A percentile compares a stretch with the other conserved stretches of the same genome.
phyloP scores from a whole-genome alignment of 768 basidiomycete species.

The Tricholoma saponaceum region DNA sequence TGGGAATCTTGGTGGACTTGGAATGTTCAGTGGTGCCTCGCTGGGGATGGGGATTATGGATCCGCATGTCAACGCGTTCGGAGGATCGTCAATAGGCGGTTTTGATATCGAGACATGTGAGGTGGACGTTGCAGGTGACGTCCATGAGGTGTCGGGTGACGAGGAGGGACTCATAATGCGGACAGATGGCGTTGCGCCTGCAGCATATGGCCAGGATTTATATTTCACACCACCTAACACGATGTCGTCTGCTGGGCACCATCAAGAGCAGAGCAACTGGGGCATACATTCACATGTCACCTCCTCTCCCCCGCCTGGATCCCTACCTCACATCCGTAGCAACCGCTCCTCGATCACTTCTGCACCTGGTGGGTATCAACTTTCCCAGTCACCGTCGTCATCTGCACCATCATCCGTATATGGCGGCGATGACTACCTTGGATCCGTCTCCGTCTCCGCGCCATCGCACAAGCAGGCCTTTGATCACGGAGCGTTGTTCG shows the following conservation, averaged over 20 bases:
- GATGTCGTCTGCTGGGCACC: slow-evolving; percentile 4
- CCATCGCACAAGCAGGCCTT: slow-evolving; percentile 68
- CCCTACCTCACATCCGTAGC: slow-evolving; percentile 22
- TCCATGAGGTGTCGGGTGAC: slow-evolving; percentile 49
- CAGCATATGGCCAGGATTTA: slow-evolving; percentile 13
- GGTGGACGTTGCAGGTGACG: slow-evolving; percentile 53
- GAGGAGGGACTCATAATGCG: slow-evolving; percentile 49
- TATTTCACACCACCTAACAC: slow-evolving; percentile 6
- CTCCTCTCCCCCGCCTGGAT: slow-evolving; percentile 33
- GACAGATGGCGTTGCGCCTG: slow-evolving; percentile 22
- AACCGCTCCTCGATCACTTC: slow-evolving; percentile 20
- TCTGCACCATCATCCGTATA: slow-evolving; percentile 27
- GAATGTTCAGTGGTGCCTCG: slow-evolving; percentile 23
- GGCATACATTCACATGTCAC: slow-evolving; percentile 29
- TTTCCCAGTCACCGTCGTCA: slow-evolving; percentile 23
- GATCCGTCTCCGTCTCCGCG: slow-evolving; percentile 51
- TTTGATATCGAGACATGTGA: slow-evolving; percentile 55
- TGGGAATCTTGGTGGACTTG: slow-evolving; percentile 14
- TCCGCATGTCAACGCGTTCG: slow-evolving; percentile 10
- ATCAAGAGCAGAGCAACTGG: slow-evolving; percentile 28
- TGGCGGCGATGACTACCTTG: slow-evolving; percentile 34
- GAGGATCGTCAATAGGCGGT: slow-evolving; percentile 14
- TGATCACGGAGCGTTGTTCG: slow-evolving; percentile 53
- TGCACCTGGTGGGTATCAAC: slow-evolving; percentile 21
- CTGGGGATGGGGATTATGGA: slow-evolving; percentile 24